Base-by-base conservation (phyloP, 352 stramenopile genomes). In the Saprolegnia diclina region DNA sequence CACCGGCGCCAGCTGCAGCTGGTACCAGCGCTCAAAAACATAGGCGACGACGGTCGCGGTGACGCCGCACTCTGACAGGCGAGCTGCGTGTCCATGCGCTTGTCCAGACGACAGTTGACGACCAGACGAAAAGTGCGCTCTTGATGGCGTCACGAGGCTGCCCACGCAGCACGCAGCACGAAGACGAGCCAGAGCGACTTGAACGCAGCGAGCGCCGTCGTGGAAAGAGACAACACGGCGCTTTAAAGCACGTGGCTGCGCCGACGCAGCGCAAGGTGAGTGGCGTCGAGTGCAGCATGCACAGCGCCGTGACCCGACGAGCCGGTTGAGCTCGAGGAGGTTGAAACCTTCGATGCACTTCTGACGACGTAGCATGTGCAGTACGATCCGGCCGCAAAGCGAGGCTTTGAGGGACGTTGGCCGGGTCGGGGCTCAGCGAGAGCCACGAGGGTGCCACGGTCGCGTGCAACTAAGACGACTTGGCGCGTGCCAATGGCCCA, bases 101-200 rank as follows among this genome's bases (percentile, higher is more conserved):
- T 16, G 52, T 38, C 22, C 22, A 57, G 52, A 57, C 52, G 22
- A 38, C 52, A 14, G 52, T 57, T 57, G 32, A 7, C 22, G 32
- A 16, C 52, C 52, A 57, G 22, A 38, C 52, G 22, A 57, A 7
- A 16, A 57, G 32, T 38, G 16, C 32, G 52, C 7, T 14, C 7
- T 57, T 7, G 7, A 57, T 38, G 7, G 52, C 32, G 7, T 7
- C 32, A 16, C 16, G 14, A 57, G 22, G 22, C 7, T 7, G 52
- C 52, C 16, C 16, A 16, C 22, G 52, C 7, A 14, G 32, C 32
- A 7, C 22, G 22, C 16, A 38, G 13, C 9, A 57, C 32, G 52
- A 16, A 57, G 7, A 57, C 52, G 22, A 57, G 52, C 52, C 52
- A 57, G 7, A 57, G 52, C 52, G 32, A 16, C 32, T 57, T 16